A percentile compares a stretch with the other conserved stretches of the same genome.
phyloP scores from a whole-genome alignment of 345 rosid species.

The Salix caprea region DNA sequence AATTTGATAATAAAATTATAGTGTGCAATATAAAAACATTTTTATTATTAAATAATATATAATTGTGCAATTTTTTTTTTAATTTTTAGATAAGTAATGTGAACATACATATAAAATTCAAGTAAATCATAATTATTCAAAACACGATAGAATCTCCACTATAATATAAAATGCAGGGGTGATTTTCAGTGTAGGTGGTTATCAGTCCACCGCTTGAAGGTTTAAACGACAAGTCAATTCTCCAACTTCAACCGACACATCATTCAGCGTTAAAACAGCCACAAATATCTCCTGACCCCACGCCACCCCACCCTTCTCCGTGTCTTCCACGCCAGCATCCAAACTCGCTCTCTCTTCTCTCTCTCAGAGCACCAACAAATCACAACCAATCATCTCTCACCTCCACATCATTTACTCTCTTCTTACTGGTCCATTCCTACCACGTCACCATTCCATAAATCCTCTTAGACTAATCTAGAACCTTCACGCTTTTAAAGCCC shows the following conservation, averaged over 20 bases:
- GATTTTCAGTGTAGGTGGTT: conserved; percentile 34
- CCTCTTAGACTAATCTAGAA: conserved; percentile 13
- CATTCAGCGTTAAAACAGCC: not conserved
- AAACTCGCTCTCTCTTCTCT: not conserved
- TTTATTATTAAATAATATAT: not conserved
- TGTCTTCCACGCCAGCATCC: not conserved
- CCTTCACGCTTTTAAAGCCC: not conserved
- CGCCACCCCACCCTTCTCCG: not conserved
- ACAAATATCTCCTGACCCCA: not conserved
- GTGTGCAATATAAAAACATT: not conserved
- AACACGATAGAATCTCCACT: too few relatives aligned
- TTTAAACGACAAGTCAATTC: not conserved
- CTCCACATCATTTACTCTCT: conserved; percentile 36
- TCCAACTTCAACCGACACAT: not conserved
- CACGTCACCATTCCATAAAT: conserved; percentile 47
- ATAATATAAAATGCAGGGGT: too few relatives aligned
- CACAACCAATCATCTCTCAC: conserved; percentile 15
- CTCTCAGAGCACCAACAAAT: not conserved
- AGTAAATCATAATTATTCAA: too few relatives aligned
- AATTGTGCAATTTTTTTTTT: too few relatives aligned
- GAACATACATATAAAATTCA: too few relatives aligned
- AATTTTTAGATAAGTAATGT: too few relatives aligned
- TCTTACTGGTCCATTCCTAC: conserved; percentile 33
- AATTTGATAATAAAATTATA: too few relatives aligned
- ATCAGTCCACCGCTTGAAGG: conserved; percentile 96